Evolutionary conservation across 495 filamentous ascomycete genomes (phyloP).

Genomic region (Aspergillus funiculosus): DNA sequence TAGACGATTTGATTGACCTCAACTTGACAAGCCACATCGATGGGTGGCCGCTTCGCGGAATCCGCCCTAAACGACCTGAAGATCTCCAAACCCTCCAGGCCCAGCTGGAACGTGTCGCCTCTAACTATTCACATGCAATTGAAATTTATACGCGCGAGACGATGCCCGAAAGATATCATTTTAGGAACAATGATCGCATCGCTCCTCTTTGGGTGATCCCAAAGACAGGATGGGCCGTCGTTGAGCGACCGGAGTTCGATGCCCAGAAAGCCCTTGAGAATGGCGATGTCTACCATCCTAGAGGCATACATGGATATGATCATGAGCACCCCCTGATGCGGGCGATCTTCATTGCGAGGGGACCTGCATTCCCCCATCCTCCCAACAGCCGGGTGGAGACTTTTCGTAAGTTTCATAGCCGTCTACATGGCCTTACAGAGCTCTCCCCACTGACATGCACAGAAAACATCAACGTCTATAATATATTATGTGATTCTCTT

Average conservation of each 20-base stretch:
- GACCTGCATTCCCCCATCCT: slow-evolving; percentile 79
- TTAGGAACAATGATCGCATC: slow-evolving; percentile 76
- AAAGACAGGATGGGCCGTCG: slow-evolving; percentile 83
- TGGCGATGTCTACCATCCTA: slow-evolving; percentile 63
- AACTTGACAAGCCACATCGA: slow-evolving; percentile 74
- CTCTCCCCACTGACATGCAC: background rate
- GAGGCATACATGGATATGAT: slow-evolving; percentile 85
- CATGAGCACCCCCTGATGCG: slow-evolving; percentile 86
- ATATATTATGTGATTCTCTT: slow-evolving; percentile 82
- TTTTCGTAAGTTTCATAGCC: slow-evolving; percentile 64
- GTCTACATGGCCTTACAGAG: background rate
- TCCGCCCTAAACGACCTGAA: slow-evolving; percentile 64
- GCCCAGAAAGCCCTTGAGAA: slow-evolving; percentile 54
- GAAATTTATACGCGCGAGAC: slow-evolving; percentile 79
- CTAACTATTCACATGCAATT: slow-evolving; percentile 56
- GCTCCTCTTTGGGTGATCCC: slow-evolving; percentile 91
- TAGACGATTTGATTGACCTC: slow-evolving; percentile 84
- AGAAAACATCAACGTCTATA: slow-evolving; percentile 96
- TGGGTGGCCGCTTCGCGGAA: slow-evolving; percentile 88
- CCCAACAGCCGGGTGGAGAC: slow-evolving; percentile 70
- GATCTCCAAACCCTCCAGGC: slow-evolving; percentile 45
- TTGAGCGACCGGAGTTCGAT: slow-evolving; percentile 72
- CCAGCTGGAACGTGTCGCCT: slow-evolving; percentile 37
- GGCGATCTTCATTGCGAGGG: slow-evolving; percentile 82
- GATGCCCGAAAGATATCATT: slow-evolving; percentile 89